Evolutionary conservation across 495 filamentous ascomycete genomes (phyloP).

Genomic region (Trypethelium eluteriae): DNA sequence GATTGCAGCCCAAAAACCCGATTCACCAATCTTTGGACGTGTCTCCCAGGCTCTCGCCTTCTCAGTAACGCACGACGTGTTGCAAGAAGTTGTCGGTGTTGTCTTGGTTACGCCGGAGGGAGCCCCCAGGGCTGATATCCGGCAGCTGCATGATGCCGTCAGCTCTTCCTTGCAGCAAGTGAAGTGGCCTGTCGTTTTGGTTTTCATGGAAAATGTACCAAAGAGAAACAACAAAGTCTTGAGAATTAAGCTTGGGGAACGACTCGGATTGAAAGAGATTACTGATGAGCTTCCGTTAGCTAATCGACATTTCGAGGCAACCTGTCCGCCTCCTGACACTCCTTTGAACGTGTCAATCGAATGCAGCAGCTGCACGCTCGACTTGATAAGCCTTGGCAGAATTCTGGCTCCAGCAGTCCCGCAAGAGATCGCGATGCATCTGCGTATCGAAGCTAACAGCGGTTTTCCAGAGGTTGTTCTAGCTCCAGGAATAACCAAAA

Average conservation of each 20-base stretch:
- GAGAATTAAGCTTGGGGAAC: conserved; percentile 38
- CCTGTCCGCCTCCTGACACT: conserved; percentile 35
- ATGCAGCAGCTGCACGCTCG: not conserved
- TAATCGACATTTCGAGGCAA: conserved; percentile 34
- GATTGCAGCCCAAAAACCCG: conserved; percentile 27
- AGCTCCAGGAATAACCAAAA: not conserved
- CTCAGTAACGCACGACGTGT: conserved; percentile 38
- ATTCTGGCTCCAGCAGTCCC: not conserved
- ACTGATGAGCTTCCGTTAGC: conserved; percentile 29
- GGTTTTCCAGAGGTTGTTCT: conserved; percentile 3
- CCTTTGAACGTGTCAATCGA: conserved; percentile 27
- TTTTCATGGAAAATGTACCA: conserved; percentile 41
- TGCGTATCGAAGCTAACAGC: not conserved
- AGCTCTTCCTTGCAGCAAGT: conserved; percentile 34
- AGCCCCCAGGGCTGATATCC: conserved; percentile 32
- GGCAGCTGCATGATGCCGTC: conserved; percentile 34
- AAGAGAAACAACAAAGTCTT: conserved; percentile 42
- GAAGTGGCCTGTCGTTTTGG: conserved; percentile 39
- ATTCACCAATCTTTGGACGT: conserved; percentile 32
- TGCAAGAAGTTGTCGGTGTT: conserved; percentile 42
- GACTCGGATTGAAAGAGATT: conserved; percentile 31
- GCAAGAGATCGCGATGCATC: not conserved
- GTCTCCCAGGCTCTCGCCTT: conserved; percentile 39
- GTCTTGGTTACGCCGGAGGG: conserved; percentile 35
- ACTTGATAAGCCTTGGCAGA: not conserved